Percentiles rank a stretch among this genome's conserved stretches.
Conservation (phyloP, 2,329 filamentous ascomycete genomes). For the Phyllosticta capitalensis region DNA sequence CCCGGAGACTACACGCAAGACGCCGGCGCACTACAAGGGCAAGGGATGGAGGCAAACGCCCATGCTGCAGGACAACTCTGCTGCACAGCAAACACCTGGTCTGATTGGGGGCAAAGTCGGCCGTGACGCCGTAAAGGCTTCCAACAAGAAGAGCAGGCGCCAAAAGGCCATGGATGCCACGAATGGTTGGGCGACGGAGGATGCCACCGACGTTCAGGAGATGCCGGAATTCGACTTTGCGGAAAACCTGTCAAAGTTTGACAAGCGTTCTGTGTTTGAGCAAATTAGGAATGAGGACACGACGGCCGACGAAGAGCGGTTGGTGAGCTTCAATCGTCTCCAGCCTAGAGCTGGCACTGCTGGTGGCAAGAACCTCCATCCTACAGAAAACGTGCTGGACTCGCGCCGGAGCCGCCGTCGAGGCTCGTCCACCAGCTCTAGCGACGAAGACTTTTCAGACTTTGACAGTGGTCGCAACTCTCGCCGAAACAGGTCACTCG, state of each 20-base stretch:
- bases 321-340: constrained; percentile 78
- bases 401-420: constrained; percentile 25
- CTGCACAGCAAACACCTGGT: constrained; percentile 31
- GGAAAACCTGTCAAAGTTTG: constrained; percentile 82
- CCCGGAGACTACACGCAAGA: constrained; percentile 23
- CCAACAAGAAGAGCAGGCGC: constrained; percentile 35
- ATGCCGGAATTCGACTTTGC: constrained; percentile 93
- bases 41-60: constrained; percentile 62
- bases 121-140: constrained; percentile 26
- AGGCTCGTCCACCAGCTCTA: constrained; percentile 21
- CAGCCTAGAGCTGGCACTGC: constrained; percentile 39
- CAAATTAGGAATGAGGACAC: constrained; percentile 84
- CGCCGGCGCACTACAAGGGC: constrained; percentile 36
- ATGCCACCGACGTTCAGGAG: constrained; percentile 88
- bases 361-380: constrained; percentile 79
- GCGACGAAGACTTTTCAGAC: constrained; percentile 28
- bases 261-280: constrained; percentile 85
- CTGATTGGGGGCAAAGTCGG: constrained; percentile 30
- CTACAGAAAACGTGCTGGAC: constrained; percentile 84
- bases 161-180: constrained; percentile 46
- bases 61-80: constrained; percentile 50
- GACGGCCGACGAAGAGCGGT: constrained; percentile 78
- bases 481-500: constrained; percentile 29
- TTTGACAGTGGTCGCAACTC: constrained; percentile 30
- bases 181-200: constrained; percentile 91